Evolutionary conservation across 2,329 filamentous ascomycete species (phyloP), one percentile per base, ranked within the genome.

Genomic region (Colletotrichum destructivum): DNA sequence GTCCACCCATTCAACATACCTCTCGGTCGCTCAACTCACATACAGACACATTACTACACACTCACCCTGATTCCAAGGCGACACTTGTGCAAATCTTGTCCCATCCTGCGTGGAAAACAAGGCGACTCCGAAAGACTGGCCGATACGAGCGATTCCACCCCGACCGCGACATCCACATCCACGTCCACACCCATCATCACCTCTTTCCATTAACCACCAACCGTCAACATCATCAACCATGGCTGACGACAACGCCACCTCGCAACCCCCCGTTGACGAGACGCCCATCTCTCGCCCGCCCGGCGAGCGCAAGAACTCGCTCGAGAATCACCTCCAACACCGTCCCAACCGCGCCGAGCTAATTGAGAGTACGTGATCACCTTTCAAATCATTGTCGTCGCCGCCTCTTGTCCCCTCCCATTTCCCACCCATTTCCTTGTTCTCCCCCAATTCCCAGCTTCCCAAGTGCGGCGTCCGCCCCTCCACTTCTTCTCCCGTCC

Each of bases 271-370:
- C 49, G 80, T 91, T 75, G 90, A 92, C 79, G 84, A 90, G 75
- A 87, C 86, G 16, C 85, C 89, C 75, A 88, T 92, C 81, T 88
- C 86, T 52, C 85, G 86, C 54, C 84, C 87, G 62, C 76, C 79
- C 63, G 78, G 71, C 49, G 84, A 79, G 52, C 87, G 90, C 76
- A 89, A 88, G 80, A 91, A 94, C 84, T 94, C 92, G 4, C 87
- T 95, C 15, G 92, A 94, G 81, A 90, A 91, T 77, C 90, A 93
- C 78, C 86, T 94, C 65, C 88, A 91, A 80, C 89, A 91, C 76
- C 92, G 94, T 51, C 93, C 93, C 31, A 89, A 94, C 26, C 91
- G 93, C 69, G 89, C 94, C 46, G 90, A 94, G 78, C 87, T 98
- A 26, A 85, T 98, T 74, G 93, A 96, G 80, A 93, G 93, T 95